phyloP scores from a whole-genome alignment of 768 basidiomycete genomes.

The Collybia nuda region DNA sequence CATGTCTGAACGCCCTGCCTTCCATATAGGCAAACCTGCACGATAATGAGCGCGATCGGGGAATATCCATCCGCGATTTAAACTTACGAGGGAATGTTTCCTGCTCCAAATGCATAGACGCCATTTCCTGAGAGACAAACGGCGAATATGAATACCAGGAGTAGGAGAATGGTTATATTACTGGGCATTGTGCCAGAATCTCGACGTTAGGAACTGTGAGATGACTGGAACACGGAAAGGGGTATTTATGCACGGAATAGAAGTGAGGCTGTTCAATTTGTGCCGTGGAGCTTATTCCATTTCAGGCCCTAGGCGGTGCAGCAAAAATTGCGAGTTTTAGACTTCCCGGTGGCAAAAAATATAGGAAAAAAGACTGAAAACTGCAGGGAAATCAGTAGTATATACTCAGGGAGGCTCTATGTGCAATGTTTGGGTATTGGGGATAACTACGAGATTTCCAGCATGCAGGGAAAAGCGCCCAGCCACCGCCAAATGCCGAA shows the following conservation, averaged over 20 bases:
- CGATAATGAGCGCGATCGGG: conserved; percentile 11
- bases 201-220: background rate
- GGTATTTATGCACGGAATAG: conserved; percentile 3
- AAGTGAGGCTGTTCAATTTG: conserved; percentile 9
- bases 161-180: conserved; percentile 37
- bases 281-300: conserved; percentile 11
- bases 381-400: background rate
- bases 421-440: conserved; percentile 5
- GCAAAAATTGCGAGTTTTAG: background rate
- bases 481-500: conserved; percentile 20
- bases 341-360: background rate
- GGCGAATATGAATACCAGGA: conserved; percentile 50
- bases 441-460: background rate
- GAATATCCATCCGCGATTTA: conserved; percentile 3
- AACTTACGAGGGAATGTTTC: conserved; percentile 77
- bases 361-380: background rate
- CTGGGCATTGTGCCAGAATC: conserved; percentile 26
- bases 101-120: conserved; percentile 78
- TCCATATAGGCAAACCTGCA: conserved; percentile 81
- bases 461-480: background rate
- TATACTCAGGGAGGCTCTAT: background rate
- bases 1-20: conserved; percentile 83
- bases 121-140: conserved; percentile 57
- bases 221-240: background rate
- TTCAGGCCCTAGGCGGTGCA: conserved; percentile 9